These are phyloP conservation scores for Tremellales sp. DNA, from an alignment of 1,284 basidiomycete genomes.

Conservation along the genomic window DNA sequence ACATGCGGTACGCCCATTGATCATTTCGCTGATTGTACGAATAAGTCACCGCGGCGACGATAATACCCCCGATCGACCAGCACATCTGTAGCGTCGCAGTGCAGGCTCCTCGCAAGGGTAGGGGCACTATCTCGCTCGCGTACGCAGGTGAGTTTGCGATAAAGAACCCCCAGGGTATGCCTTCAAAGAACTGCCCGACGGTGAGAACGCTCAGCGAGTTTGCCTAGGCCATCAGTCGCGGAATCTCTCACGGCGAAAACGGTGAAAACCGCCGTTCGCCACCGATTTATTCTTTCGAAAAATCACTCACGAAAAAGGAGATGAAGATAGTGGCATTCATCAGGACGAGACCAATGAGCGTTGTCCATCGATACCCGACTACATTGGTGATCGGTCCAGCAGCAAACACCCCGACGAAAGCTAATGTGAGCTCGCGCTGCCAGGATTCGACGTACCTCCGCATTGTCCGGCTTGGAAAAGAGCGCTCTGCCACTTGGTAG, in stretches of 20 bases:
- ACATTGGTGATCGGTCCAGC: slow-evolving; percentile 33
- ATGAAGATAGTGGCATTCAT: slow-evolving; percentile 23
- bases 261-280: too few species aligned
- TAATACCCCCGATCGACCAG: neutral
- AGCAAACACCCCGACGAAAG: slow-evolving; percentile 39
- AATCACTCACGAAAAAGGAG: slow-evolving; percentile 8
- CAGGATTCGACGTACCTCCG: too few species aligned
- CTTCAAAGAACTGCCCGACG: slow-evolving; percentile 3
- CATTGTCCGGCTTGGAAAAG: slow-evolving; percentile 26
- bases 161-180: slow-evolving; percentile 10
- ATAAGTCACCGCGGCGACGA: neutral
- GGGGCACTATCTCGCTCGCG: slow-evolving; percentile 1
- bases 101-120: neutral
- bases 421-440: too few species aligned
- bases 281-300: too few species aligned
- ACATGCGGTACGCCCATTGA: neutral
- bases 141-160: slow-evolving; percentile 2
- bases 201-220: neutral
- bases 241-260: neutral
- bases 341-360: slow-evolving; percentile 18
- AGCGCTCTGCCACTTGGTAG: slow-evolving; percentile 32
- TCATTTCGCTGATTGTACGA: neutral
- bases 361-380: slow-evolving; percentile 35
- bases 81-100: neutral
- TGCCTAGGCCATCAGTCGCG: neutral